Evolutionary conservation across 1,284 basidiomycete genomes (phyloP).

Genomic region (Cryptococcus neoformans): DNA sequence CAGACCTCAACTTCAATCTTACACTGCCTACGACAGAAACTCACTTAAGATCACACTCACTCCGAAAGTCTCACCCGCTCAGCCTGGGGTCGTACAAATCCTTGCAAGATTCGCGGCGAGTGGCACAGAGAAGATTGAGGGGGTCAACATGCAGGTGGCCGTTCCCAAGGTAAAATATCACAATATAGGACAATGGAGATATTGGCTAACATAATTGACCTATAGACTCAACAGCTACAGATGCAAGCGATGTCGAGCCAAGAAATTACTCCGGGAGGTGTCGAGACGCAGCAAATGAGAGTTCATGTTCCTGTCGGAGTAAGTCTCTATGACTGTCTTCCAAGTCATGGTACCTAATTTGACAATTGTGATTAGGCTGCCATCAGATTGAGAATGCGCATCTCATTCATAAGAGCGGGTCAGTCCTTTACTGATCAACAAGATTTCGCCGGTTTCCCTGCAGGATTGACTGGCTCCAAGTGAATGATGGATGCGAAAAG

Average conservation of each 20-base stretch:
- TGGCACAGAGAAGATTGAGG: constrained; percentile 54
- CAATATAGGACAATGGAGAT: background rate
- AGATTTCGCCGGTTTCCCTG: constrained; percentile 88
- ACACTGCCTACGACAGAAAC: constrained; percentile 89
- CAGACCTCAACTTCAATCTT: constrained; percentile 60
- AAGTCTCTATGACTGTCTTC: constrained; percentile 46
- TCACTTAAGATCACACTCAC: constrained; percentile 85
- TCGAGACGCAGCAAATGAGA: constrained; percentile 93
- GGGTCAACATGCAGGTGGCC: constrained; percentile 92
- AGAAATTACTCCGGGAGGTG: constrained; percentile 68
- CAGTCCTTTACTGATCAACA: constrained; percentile 83
- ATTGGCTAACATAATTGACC: constrained; percentile 1
- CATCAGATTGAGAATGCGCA: constrained; percentile 78
- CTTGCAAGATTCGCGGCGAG: constrained; percentile 79
- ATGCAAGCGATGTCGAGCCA: constrained; percentile 96
- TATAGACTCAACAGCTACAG: constrained; percentile 90
- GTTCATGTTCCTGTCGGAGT: constrained; percentile 85
- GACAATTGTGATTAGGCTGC: constrained; percentile 57
- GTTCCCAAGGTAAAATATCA: constrained; percentile 76
- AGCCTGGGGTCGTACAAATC: constrained; percentile 85
- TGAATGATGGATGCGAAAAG: constrained; percentile 2
- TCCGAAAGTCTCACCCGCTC: constrained; percentile 70
- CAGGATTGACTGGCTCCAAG: constrained; percentile 60
- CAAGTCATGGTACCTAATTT: background rate
- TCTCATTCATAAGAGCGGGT: constrained; percentile 69